Base-by-base conservation (phyloP, 257 asterid species). In the Nicotiana paniculata region DNA sequence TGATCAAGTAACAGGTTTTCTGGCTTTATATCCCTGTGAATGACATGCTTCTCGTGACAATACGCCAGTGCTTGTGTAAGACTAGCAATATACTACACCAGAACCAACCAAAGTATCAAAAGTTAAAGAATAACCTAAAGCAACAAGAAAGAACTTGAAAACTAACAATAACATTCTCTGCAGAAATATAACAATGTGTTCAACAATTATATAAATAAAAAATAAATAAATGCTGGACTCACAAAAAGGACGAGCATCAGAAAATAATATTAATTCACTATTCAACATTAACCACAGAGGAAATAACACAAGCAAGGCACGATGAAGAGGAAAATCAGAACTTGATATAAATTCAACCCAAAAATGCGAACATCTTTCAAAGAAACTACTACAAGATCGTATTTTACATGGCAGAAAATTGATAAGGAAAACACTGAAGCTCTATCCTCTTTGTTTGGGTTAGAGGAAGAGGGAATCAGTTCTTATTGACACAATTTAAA, bases 1-100 rank as follows among this genome's bases (percentile, higher is more conserved):
- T 96, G 99, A 89, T 96, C 99, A 48, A 96, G 92, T 67, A 96
- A 86, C 92, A 96, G 87, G 84, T 96, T 96, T 83, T 96, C 99
- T 1, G 99, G 99, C 87, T 96, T 96, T 90, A 96, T 96, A 87
- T 96, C 99, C 86, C 99, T 90, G 89, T 96, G 98, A 90, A 96
- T 96, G 85, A 94, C 99, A 82, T 93, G 86, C 90, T 93, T 96
- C 85, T 94, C 90, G 62, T 96, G 99, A 79, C 99, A 94, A 81
- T 96, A 94, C 0, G 89, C 93, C 88, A 96, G 88, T 53, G 99
- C 99, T 86, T 86, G 89, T 0, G 99, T 84, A 83, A 96, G 98
- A 86, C 99, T 96, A 54, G 96, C 81, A 80, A 94, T 89, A 68
- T 92, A 93, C 99, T 96, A 79, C 37, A 82, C 32, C 10, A 43